A percentile compares a stretch with the other conserved stretches of the same genome.
These are phyloP conservation scores for Phialemoniopsis sp. DNA, from an alignment of 2,329 filamentous ascomycete genomes.

Conservation along the genomic window DNA sequence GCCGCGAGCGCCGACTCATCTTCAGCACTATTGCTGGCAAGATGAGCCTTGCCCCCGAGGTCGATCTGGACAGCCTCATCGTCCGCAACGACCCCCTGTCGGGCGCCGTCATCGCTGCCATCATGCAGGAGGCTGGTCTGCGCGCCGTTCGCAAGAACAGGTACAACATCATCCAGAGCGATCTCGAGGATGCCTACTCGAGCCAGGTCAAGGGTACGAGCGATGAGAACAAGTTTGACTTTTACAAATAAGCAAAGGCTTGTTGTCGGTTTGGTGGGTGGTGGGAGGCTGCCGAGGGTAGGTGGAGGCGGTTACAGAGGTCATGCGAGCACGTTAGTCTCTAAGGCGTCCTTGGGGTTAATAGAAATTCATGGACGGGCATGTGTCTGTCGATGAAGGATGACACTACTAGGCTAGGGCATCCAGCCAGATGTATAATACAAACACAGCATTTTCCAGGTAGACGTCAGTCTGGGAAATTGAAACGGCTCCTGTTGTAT, in stretches of 20 bases:
- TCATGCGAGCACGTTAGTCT: no score
- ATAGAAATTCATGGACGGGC: no score
- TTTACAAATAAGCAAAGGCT: constrained; percentile 65
- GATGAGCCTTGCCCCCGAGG: constrained; percentile 96
- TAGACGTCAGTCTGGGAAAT: no score
- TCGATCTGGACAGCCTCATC: constrained; percentile 93
- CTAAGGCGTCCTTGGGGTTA: no score
- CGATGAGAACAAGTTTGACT: constrained; percentile 77
- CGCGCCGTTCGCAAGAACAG: constrained; percentile 94
- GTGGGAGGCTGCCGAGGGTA: background rate
- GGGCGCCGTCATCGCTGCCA: constrained; percentile 93
- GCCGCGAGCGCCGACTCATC: constrained; percentile 91
- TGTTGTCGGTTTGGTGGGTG: background rate
- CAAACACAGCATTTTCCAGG: no score
- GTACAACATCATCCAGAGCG: constrained; percentile 98
- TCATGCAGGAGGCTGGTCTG: constrained; percentile 98
- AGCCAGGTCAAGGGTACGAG: constrained; percentile 83
- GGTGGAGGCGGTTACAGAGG: no score
- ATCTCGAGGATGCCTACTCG: constrained; percentile 95
- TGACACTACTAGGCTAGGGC: background rate
- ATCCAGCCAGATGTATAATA: no score
- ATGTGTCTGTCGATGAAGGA: no score
- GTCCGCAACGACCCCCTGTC: constrained; percentile 94
- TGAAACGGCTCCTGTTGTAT: no score
- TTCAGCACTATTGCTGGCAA: constrained; percentile 95